phyloP scores from a whole-genome alignment of 2,329 filamentous ascomycete genomes.

The Stachybotrys chartarum region DNA sequence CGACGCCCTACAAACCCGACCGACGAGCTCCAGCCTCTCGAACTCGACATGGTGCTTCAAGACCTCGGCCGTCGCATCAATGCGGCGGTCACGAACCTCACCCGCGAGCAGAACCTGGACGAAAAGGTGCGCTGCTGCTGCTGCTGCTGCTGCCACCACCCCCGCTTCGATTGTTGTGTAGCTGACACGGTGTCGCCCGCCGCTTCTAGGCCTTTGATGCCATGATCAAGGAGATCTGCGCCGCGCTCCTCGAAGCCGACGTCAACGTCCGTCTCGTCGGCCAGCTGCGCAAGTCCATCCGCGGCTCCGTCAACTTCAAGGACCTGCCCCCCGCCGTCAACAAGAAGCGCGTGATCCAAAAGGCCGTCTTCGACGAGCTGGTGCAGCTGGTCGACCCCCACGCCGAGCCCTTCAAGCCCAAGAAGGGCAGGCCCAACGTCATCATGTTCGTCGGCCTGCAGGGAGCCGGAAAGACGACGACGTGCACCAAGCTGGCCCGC shows the following conservation, averaged over 20 bases:
- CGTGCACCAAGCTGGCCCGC: constrained; percentile 91
- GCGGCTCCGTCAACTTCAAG: constrained; percentile 86
- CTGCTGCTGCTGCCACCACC: constrained; percentile 10
- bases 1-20: neutral
- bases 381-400: constrained; percentile 94
- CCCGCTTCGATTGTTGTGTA: constrained; percentile 6
- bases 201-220: constrained; percentile 73
- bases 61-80: constrained; percentile 98
- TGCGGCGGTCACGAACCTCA: constrained; percentile 88
- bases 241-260: constrained; percentile 91
- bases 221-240: constrained; percentile 98
- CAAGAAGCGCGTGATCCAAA: constrained; percentile 97
- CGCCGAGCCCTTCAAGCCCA: constrained; percentile 90
- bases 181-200: constrained; percentile 6
- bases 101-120: constrained; percentile 84
- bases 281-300: constrained; percentile 88
- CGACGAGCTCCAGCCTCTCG: neutral
- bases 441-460: constrained; percentile 99
- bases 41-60: constrained; percentile 80
- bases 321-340: constrained; percentile 86
- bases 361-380: constrained; percentile 94
- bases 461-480: constrained; percentile 95
- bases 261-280: constrained; percentile 94
- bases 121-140: constrained; percentile 65
- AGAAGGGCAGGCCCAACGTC: constrained; percentile 92